A percentile compares a stretch with the other conserved stretches of the same genome.
These are phyloP conservation scores for Pythium monospermum DNA, from an alignment of 352 stramenopile species.

Conservation along the genomic window DNA sequence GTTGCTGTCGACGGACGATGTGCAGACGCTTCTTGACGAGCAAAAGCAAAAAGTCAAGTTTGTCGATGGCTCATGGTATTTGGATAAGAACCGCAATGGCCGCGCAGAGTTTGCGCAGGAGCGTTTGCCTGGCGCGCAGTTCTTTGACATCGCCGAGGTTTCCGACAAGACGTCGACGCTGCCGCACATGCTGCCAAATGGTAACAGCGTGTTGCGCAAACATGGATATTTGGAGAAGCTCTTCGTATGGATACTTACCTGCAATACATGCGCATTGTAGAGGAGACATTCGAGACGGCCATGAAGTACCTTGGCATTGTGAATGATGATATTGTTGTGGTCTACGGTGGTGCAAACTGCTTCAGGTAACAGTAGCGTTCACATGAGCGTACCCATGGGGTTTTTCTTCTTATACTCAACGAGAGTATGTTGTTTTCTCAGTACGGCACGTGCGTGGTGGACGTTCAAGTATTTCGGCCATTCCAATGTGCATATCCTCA, in stretches of 20 bases:
- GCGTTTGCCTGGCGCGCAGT: conserved; percentile 75
- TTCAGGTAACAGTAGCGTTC: conserved; percentile 51
- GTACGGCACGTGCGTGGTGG: conserved; percentile 79
- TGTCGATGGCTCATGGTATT: conserved; percentile 79
- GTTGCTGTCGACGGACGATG: conserved; percentile 53
- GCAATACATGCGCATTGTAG: too few species aligned
- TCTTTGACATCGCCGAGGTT: conserved; percentile 92
- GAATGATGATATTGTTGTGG: conserved; percentile 66
- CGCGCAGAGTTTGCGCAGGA: conserved; percentile 49
- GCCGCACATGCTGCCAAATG: conserved; percentile 80
- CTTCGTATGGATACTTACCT: too few species aligned
- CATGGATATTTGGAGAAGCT: too few species aligned
- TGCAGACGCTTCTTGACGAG: conserved; percentile 28
- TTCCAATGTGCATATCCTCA: conserved; percentile 81
- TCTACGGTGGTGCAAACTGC: conserved; percentile 80
- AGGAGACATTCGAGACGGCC: conserved; percentile 56
- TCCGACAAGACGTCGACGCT: conserved; percentile 62
- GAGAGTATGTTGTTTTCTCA: conserved; percentile 13
- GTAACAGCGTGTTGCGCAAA: too few species aligned
- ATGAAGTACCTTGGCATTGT: conserved; percentile 63
- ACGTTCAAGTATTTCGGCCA: conserved; percentile 90
- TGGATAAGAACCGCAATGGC: conserved; percentile 69
- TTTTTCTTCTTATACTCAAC: too few species aligned
- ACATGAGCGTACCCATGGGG: too few species aligned
- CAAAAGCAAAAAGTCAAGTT: conserved; percentile 41